A percentile compares a stretch with the other conserved stretches of the same genome.
Conservation (phyloP, 495 filamentous ascomycete species). For the Aspergillus steynii region DNA sequence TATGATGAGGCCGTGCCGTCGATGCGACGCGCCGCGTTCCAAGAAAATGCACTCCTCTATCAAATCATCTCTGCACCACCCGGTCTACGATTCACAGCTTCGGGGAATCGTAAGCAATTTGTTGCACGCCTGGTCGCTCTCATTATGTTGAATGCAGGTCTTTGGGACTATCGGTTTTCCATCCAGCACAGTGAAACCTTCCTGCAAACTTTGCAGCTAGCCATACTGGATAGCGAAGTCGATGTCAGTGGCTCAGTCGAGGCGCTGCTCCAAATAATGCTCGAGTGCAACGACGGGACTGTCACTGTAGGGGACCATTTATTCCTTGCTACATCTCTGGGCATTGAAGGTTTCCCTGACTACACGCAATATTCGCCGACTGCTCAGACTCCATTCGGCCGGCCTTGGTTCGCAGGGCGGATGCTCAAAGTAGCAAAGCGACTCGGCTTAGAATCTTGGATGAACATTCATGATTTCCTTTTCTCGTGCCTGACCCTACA, state of each 20-base stretch:
- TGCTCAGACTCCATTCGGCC: constrained; percentile 26
- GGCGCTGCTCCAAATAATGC: constrained; percentile 41
- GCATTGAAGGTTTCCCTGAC: constrained; percentile 19
- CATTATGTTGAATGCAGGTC: constrained; percentile 40
- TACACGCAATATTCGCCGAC: constrained; percentile 34
- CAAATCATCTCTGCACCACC: constrained; percentile 35
- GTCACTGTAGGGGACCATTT: constrained; percentile 1
- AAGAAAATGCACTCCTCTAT: constrained; percentile 25
- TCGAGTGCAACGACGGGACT: constrained; percentile 36
- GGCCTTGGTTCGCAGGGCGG: constrained; percentile 43
- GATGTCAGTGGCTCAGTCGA: constrained; percentile 39
- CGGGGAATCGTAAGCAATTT: constrained; percentile 39
- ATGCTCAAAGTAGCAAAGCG: constrained; percentile 47
- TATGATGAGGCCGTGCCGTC: constrained; percentile 12
- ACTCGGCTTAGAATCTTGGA: constrained; percentile 34
- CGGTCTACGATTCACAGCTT: constrained; percentile 29
- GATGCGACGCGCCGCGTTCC: constrained; percentile 29
- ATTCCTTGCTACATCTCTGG: background rate
- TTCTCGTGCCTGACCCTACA: constrained; percentile 39
- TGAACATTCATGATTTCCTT: constrained; percentile 32
- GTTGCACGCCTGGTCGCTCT: constrained; percentile 33
- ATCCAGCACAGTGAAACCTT: constrained; percentile 28
- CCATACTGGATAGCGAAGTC: constrained; percentile 37
- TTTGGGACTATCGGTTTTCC: constrained; percentile 44
- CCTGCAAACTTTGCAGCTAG: constrained; percentile 30